Percentiles rank a stretch among this genome's conserved stretches.
Conservation (phyloP, 371 early-diverging fungal genomes). For the Mortierella sp. region DNA sequence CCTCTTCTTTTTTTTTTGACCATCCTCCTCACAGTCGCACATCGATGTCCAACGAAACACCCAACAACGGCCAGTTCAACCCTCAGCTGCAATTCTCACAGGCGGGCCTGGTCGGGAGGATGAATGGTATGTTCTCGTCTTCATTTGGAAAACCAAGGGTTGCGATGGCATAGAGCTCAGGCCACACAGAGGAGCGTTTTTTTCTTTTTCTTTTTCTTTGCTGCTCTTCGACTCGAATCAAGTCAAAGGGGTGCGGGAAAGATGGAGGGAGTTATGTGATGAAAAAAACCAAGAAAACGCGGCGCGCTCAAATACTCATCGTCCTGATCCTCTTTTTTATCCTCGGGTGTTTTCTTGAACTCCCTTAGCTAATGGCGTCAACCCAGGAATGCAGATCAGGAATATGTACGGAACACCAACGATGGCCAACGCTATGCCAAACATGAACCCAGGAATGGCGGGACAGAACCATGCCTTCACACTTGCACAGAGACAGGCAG, state of each 20-base stretch:
- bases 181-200: background rate
- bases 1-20: background rate
- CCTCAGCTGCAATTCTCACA: slow-evolving; percentile 51
- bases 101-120: slow-evolving; percentile 45
- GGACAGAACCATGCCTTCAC: slow-evolving; percentile 46
- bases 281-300: background rate
- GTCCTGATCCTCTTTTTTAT: background rate
- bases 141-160: background rate
- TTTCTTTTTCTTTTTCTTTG: slow-evolving; percentile 12
- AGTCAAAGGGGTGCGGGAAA: background rate
- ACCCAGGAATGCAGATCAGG: slow-evolving; percentile 52
- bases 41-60: slow-evolving; percentile 46
- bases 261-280: background rate
- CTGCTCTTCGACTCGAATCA: background rate
- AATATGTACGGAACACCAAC: slow-evolving; percentile 55
- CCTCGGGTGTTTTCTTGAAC: background rate
- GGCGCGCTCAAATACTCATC: background rate
- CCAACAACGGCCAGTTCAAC: slow-evolving; percentile 48
- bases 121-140: slow-evolving; percentile 37
- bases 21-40: background rate
- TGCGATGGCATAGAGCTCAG: background rate
- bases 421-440: slow-evolving; percentile 49
- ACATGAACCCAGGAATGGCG: slow-evolving; percentile 39
- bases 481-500: slow-evolving; percentile 43
- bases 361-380: slow-evolving; percentile 32